Evolutionary conservation across 192 early-diverging fungal genomes (phyloP), one percentile per base, ranked within the genome.

Genomic region (Coemansia sp.): DNA sequence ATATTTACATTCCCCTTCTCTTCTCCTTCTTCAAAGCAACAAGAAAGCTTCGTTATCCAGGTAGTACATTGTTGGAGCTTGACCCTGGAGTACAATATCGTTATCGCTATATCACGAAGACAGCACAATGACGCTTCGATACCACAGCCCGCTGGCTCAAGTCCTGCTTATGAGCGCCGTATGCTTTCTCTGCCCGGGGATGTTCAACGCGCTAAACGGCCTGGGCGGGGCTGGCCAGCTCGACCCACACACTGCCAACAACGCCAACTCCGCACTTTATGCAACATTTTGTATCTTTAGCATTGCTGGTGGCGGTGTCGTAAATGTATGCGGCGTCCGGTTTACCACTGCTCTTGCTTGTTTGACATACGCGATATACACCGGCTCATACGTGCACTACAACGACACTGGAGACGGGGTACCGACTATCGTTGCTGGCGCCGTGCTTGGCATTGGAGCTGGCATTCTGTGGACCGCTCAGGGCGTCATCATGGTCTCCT

Each of bases 401-500:
- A 87, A 89, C 77, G 75, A 88, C 59, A 84, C 88, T 6, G 36
- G 74, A 54, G 64, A 70, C 84, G 89, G 72, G 74, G 63, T 37
- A 2, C 88, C 93, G 68, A 88, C 88, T 2, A 89, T 93, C 42
- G 59, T 78, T 44, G 76, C 92, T 24, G 92, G 92, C 62, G 91
- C 85, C 10, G 76, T 92, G 36, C 84, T 95, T 48, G 93, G 93
- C 63, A 59, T 92, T 24, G 90, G 90, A 57, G 93, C 91, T 4
- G 92, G 90, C 56, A 84, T 95, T 69, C 62, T 83, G 36, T 83
- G 81, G 81, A 87, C 91, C 3, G 88, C 90, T 10, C 89, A 92
- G 75, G 87, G 92, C 36, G 87, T 88, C 64, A 87, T 95, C 57
- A 91, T 93, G 88, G 85, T 93, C 60, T 89, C 92, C 34, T 93